A percentile compares a stretch with the other conserved stretches of the same genome.
These are phyloP conservation scores for Suillus brevipes DNA, from an alignment of 768 basidiomycete species.

Conservation along the genomic window DNA sequence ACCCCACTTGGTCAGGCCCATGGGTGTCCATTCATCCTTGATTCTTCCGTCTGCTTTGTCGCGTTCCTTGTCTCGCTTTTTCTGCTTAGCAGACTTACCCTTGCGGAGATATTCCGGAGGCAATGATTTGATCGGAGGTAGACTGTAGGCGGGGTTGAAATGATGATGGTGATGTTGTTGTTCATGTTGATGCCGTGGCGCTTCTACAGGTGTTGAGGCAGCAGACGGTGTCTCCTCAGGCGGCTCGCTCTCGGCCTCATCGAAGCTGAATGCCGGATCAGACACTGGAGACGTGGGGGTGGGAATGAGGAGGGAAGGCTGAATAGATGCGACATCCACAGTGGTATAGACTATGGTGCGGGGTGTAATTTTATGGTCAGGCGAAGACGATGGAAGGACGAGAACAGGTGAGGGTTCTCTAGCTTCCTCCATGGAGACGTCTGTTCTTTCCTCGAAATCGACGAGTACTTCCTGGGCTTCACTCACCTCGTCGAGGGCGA, in stretches of 20 bases:
- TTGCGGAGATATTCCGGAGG: conserved; percentile 57
- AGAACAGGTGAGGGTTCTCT: conserved; percentile 27
- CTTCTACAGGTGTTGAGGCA: conserved; percentile 13
- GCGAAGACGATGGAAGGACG: conserved; percentile 25
- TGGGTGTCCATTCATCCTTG: conserved; percentile 61
- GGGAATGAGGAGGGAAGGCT: conserved; percentile 35
- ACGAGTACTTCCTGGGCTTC: conserved; percentile 8
- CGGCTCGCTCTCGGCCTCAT: conserved; percentile 29
- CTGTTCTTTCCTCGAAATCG: conserved; percentile 16
- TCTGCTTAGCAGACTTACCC: conserved; percentile 46
- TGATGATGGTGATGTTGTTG: conserved; percentile 21
- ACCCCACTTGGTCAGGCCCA: conserved; percentile 72
- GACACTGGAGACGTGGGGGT: conserved; percentile 37
- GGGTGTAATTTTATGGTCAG: conserved; percentile 8
- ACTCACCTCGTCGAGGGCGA: background rate
- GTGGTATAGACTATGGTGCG: conserved; percentile 26
- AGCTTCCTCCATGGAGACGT: conserved; percentile 21
- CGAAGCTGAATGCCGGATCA: conserved; percentile 34
- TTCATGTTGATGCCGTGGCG: conserved; percentile 26
- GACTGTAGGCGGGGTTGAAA: conserved; percentile 48
- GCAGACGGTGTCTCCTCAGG: conserved; percentile 19
- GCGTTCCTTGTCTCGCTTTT: conserved; percentile 52
- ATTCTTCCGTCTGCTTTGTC: conserved; percentile 41
- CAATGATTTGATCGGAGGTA: conserved; percentile 56
- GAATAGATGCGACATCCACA: conserved; percentile 28